These are phyloP conservation scores for Apiospora malaysiana DNA, from an alignment of 2,329 filamentous ascomycete genomes.

Conservation along the genomic window DNA sequence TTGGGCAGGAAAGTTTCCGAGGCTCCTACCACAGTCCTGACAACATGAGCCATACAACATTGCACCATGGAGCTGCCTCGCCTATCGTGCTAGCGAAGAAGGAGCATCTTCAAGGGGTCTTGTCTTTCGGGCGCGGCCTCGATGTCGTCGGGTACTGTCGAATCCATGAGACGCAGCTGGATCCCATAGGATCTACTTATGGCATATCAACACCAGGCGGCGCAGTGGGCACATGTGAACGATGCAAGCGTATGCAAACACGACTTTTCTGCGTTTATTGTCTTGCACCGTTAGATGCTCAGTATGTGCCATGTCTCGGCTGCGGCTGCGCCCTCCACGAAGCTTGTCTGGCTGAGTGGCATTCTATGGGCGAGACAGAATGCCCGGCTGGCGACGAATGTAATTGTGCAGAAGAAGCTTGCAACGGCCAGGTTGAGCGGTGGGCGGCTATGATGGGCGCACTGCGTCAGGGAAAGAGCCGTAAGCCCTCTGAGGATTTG, in stretches of 20 bases:
- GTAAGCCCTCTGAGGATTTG: constrained; percentile 33
- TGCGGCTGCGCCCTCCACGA: constrained; percentile 69
- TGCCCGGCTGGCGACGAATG: constrained; percentile 72
- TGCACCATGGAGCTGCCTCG: constrained; percentile 49
- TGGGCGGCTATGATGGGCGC: constrained; percentile 62
- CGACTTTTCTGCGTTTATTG: constrained; percentile 69
- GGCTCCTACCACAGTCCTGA: constrained; percentile 43
- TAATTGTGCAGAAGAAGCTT: constrained; percentile 63
- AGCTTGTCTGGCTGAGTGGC: constrained; percentile 64
- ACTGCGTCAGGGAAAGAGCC: constrained; percentile 43
- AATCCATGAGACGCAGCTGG: constrained; percentile 66
- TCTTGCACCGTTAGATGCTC: constrained; percentile 62
- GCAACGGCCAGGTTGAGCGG: constrained; percentile 63
- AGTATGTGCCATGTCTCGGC: constrained; percentile 66
- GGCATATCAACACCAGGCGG: constrained; percentile 47
- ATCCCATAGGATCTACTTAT: constrained; percentile 61
- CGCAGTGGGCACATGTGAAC: constrained; percentile 49
- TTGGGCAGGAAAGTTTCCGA: constrained; percentile 41
- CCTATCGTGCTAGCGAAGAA: constrained; percentile 64
- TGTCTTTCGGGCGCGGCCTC: constrained; percentile 61
- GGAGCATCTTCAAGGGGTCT: constrained; percentile 56
- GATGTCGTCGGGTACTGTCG: constrained; percentile 69
- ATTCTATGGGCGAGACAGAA: constrained; percentile 58
- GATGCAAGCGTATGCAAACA: constrained; percentile 59
- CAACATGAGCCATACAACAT: constrained; percentile 40